Percentiles rank a stretch among this genome's conserved stretches.
These are phyloP conservation scores for Ophiobolus disseminans DNA, from an alignment of 2,329 filamentous ascomycete genomes.

Conservation along the genomic window DNA sequence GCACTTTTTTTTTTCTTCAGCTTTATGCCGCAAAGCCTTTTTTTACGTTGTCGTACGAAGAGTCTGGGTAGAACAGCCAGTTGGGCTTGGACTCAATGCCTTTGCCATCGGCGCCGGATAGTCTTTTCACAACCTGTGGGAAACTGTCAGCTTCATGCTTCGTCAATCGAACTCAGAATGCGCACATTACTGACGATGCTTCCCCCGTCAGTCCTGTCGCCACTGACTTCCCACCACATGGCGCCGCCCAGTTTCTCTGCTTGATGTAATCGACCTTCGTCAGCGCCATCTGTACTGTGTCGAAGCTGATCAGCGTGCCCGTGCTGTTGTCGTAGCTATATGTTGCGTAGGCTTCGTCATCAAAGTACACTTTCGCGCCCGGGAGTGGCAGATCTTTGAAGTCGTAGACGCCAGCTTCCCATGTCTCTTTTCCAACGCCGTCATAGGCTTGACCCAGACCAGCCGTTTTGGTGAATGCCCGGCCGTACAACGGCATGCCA, in stretches of 20 bases:
- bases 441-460: constrained; percentile 73
- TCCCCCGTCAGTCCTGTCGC: constrained; percentile 72
- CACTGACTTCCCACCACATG: constrained; percentile 98
- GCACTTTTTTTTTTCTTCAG: no score
- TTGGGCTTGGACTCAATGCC: constrained; percentile 58
- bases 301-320: constrained; percentile 77
- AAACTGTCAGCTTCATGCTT: constrained; percentile 5
- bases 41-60: constrained; percentile 59
- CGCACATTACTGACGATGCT: constrained; percentile 60
- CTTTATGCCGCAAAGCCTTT: constrained; percentile 51
- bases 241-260: constrained; percentile 74
- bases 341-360: constrained; percentile 70
- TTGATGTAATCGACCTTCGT: constrained; percentile 76
- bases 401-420: constrained; percentile 81
- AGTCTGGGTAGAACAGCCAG: constrained; percentile 56
- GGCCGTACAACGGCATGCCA: constrained; percentile 92
- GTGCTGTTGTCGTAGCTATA: constrained; percentile 75
- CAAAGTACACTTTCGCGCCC: constrained; percentile 69
- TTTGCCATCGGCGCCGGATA: constrained; percentile 50
- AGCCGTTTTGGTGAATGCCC: constrained; percentile 79
- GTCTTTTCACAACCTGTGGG: constrained; percentile 44
- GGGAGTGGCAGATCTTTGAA: constrained; percentile 81
- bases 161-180: constrained; percentile 11
- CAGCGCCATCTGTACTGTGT: constrained; percentile 70
- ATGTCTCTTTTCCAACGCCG: constrained; percentile 79